These are phyloP conservation scores for Vaccinium vitisidaea DNA, from an alignment of 148 eudicot species.

Conservation along the genomic window DNA sequence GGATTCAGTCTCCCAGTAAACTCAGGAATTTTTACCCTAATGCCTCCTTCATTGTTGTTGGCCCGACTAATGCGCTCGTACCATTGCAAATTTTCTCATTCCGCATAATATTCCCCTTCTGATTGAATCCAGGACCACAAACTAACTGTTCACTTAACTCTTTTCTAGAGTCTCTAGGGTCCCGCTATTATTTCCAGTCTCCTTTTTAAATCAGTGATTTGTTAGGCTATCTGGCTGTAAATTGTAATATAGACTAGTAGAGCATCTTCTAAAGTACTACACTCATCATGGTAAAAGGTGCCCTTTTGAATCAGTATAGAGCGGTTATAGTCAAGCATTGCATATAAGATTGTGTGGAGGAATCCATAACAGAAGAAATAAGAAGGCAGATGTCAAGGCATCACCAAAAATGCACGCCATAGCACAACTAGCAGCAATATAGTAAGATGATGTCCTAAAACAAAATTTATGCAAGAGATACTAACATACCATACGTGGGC, in stretches of 20 bases:
- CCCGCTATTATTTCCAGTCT: not conserved
- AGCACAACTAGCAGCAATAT: not conserved
- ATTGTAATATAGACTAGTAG: not conserved
- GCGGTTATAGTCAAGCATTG: not conserved
- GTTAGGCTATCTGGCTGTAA: not conserved
- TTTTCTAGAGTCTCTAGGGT: not conserved
- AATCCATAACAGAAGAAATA: not conserved
- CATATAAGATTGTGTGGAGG: not conserved
- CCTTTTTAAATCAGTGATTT: not conserved
- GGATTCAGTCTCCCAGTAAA: not conserved
- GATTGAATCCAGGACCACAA: not conserved
- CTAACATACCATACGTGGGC: slow-evolving; percentile 64
- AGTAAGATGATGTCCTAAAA: not conserved
- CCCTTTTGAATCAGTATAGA: not conserved
- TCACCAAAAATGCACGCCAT: not conserved
- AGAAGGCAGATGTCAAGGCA: not conserved
- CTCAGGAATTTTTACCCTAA: not conserved
- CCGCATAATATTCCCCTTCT: not conserved
- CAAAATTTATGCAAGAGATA: not conserved
- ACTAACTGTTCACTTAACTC: not conserved
- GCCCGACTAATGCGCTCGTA: not conserved
- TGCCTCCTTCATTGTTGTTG: not conserved
- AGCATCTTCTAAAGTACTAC: not conserved
- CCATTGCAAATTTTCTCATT: not conserved
- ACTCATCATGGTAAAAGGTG: not conserved